These are phyloP conservation scores for Kokia cookei DNA, from an alignment of 441 rosid species.

Conservation along the genomic window DNA sequence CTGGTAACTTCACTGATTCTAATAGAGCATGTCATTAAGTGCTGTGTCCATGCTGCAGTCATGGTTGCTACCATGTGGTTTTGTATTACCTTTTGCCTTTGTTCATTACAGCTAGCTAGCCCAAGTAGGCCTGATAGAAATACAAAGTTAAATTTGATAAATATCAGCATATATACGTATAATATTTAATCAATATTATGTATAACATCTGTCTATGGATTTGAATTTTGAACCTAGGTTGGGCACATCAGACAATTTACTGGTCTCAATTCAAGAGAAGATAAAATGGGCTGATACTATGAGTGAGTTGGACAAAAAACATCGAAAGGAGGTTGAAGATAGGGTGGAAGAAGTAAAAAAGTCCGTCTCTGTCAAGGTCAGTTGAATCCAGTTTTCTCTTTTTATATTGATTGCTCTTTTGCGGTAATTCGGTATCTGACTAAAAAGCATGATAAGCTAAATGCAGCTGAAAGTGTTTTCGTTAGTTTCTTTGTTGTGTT, in stretches of 20 bases:
- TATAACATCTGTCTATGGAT: conserved; percentile 3
- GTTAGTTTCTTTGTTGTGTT: not conserved
- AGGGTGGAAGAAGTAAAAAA: conserved; percentile 81
- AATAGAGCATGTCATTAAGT: not conserved
- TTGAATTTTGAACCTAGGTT: conserved; percentile 42
- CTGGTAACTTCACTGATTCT: conserved; percentile 49
- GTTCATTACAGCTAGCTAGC: not conserved
- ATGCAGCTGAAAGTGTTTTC: not conserved
- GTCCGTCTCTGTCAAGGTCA: conserved; percentile 85
- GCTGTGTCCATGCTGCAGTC: not conserved
- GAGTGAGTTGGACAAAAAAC: conserved; percentile 85
- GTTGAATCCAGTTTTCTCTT: conserved; percentile 44
- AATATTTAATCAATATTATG: too few relatives aligned
- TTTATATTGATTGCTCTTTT: not conserved
- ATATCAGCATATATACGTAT: not conserved
- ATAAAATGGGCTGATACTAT: conserved; percentile 96
- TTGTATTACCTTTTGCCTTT: not conserved
- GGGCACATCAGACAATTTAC: conserved; percentile 79
- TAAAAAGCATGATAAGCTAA: not conserved
- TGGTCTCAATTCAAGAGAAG: conserved; percentile 85
- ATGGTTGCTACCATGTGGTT: not conserved
- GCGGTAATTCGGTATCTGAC: not conserved
- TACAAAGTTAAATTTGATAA: not conserved
- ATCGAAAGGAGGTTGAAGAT: conserved; percentile 76
- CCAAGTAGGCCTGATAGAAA: not conserved